Conservation (phyloP, 805 yeast species). For the Yamadazyma ubonensis region DNA sequence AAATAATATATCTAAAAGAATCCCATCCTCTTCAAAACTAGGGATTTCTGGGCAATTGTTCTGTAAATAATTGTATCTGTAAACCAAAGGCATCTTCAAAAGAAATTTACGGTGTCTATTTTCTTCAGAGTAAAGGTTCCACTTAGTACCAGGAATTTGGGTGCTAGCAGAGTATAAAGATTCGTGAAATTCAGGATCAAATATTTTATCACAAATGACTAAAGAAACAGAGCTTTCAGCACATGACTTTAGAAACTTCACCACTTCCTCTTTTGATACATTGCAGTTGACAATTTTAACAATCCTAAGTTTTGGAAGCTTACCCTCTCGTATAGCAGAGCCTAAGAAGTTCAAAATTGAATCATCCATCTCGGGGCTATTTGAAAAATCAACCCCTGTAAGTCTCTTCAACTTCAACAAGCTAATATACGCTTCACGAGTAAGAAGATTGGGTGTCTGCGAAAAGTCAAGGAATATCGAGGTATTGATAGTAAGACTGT, state of each 20-base stretch:
- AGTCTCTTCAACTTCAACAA: constrained; percentile 28
- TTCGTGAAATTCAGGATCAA: not conserved
- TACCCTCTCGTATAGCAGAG: constrained; percentile 17
- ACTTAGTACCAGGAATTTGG: constrained; percentile 22
- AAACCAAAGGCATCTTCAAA: constrained; percentile 24
- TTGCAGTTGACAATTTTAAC: constrained; percentile 25
- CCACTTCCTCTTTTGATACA: constrained; percentile 15
- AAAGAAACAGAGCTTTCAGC: constrained; percentile 11
- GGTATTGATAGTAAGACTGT: constrained; percentile 17
- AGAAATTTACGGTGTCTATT: constrained; percentile 14
- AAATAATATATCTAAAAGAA: constrained; percentile 19
- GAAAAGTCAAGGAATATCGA: constrained; percentile 31
- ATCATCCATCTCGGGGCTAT: constrained; percentile 29
- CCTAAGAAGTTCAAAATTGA: constrained; percentile 26
- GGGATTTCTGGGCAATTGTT: constrained; percentile 12
- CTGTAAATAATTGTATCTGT: constrained; percentile 21
- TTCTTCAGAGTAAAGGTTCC: constrained; percentile 19
- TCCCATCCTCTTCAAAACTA: constrained; percentile 1
- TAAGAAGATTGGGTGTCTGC: constrained; percentile 8
- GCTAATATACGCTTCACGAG: constrained; percentile 23
- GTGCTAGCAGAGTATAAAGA: not conserved
- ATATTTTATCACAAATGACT: constrained; percentile 20
- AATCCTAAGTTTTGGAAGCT: constrained; percentile 21
- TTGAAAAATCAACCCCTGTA: constrained; percentile 32
- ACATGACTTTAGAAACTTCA: constrained; percentile 10